Percentiles rank a stretch among this genome's conserved stretches.
phyloP scores from a whole-genome alignment of 106 monocot genomes.

The Apostasia shenzhenica region DNA sequence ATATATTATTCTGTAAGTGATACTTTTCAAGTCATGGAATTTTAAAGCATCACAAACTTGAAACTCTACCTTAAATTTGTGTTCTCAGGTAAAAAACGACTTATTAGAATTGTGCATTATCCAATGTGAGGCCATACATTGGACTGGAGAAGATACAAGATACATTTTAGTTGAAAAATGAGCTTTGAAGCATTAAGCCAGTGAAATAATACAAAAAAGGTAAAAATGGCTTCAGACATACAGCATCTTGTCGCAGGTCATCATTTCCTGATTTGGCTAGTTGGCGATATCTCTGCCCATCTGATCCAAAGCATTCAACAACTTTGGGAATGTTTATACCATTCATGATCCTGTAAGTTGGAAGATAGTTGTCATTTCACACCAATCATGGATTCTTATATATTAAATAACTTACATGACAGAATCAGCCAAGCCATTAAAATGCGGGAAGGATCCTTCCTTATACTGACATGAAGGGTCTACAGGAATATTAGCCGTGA shows the following conservation, averaged over 20 bases:
- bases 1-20: no score
- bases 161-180: no score
- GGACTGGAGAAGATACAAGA: no score
- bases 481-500: constrained; percentile 77
- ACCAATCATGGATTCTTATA: not conserved
- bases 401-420: constrained; percentile 41
- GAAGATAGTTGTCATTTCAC: not conserved
- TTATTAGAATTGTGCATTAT: no score
- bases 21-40: no score
- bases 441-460: constrained; percentile 95
- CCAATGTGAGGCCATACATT: no score
- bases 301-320: constrained; percentile 89
- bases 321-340: constrained; percentile 97
- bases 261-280: constrained; percentile 99
- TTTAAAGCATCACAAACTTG: no score
- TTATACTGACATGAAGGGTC: constrained; percentile 77
- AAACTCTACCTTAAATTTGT: no score
- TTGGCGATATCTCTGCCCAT: constrained; percentile 91
- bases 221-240: constrained; percentile 22
- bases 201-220: not conserved
- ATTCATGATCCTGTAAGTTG: constrained; percentile 82
- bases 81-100: no score
- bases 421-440: constrained; percentile 76
- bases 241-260: constrained; percentile 98
- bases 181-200: no score